A percentile compares a stretch with the other conserved stretches of the same genome.
Evolutionary conservation across 306 rosid genomes (phyloP).

Genomic region (Lupinus albus): DNA sequence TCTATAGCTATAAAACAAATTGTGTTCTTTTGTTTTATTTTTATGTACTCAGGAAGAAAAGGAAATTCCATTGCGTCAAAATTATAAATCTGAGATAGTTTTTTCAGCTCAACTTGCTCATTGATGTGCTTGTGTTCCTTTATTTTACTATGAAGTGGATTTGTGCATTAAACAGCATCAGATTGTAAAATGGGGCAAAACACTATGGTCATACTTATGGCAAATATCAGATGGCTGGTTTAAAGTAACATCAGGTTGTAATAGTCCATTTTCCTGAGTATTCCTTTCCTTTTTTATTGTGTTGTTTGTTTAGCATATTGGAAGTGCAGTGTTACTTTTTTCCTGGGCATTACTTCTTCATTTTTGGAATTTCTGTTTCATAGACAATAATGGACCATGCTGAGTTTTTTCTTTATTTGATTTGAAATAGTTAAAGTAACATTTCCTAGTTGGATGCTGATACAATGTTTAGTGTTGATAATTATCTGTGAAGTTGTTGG

Average conservation of each 20-base stretch:
- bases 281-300: not conserved
- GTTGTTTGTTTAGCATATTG: not conserved
- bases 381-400: not conserved
- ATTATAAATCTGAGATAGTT: slow-evolving; percentile 33
- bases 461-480: not conserved
- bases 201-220: not conserved
- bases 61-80: slow-evolving; percentile 27
- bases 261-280: not conserved
- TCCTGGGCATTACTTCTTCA: not conserved
- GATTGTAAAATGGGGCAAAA: slow-evolving; percentile 10
- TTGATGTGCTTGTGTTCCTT: slow-evolving; percentile 27
- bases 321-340: not conserved
- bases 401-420: not conserved
- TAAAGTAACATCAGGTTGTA: not conserved
- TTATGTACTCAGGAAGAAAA: slow-evolving; percentile 27
- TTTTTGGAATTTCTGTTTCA: not conserved
- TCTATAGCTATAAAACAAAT: slow-evolving; percentile 38
- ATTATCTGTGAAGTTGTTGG: too few species aligned
- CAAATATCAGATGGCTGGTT: slow-evolving; percentile 11
- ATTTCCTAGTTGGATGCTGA: not conserved
- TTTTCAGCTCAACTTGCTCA: slow-evolving; percentile 39
- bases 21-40: not conserved
- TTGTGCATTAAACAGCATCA: slow-evolving; percentile 21
- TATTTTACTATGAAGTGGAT: not conserved
- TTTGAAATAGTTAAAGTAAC: not conserved